Percentiles rank a stretch among this genome's conserved stretches.
These are phyloP conservation scores for Endoconidiophora polonica DNA, from an alignment of 2,329 filamentous ascomycete species.

Conservation along the genomic window DNA sequence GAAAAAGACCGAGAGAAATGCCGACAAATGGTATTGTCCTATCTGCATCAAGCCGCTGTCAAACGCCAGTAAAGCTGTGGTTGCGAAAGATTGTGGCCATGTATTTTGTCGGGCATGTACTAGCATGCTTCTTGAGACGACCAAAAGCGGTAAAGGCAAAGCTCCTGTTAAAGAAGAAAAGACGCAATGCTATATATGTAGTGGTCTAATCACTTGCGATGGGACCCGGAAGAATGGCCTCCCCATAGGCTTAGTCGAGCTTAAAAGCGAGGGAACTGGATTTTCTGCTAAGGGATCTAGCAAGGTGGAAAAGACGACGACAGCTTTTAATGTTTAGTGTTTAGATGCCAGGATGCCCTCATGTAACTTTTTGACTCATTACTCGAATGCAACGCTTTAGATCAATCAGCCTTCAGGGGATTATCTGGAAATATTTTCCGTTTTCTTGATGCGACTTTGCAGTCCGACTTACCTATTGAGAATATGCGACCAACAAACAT, in stretches of 20 bases:
- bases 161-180: slow-evolving; percentile 29
- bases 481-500: too few species aligned
- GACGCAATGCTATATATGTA: slow-evolving; percentile 65
- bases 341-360: not conserved
- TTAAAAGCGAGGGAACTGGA: slow-evolving; percentile 77
- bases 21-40: slow-evolving; percentile 44
- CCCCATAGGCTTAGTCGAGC: slow-evolving; percentile 56
- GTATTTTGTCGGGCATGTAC: slow-evolving; percentile 57
- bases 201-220: slow-evolving; percentile 44
- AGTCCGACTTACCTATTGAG: too few species aligned
- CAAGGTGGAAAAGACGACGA: slow-evolving; percentile 59
- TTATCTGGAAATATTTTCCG: too few species aligned
- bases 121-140: slow-evolving; percentile 45
- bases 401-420: too few species aligned
- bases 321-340: slow-evolving; percentile 63
- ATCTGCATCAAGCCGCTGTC: slow-evolving; percentile 69
- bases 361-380: not conserved
- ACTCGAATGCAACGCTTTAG: too few species aligned
- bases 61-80: slow-evolving; percentile 66
- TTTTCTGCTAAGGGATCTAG: slow-evolving; percentile 80
- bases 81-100: slow-evolving; percentile 80
- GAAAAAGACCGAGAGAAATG: not conserved
- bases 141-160: slow-evolving; percentile 21
- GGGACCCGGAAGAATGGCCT: slow-evolving; percentile 25
- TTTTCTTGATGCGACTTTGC: too few species aligned